A percentile compares a stretch with the other conserved stretches of the same genome.
Conservation (phyloP, 306 rosid species). For the Rubus parviflorus region DNA sequence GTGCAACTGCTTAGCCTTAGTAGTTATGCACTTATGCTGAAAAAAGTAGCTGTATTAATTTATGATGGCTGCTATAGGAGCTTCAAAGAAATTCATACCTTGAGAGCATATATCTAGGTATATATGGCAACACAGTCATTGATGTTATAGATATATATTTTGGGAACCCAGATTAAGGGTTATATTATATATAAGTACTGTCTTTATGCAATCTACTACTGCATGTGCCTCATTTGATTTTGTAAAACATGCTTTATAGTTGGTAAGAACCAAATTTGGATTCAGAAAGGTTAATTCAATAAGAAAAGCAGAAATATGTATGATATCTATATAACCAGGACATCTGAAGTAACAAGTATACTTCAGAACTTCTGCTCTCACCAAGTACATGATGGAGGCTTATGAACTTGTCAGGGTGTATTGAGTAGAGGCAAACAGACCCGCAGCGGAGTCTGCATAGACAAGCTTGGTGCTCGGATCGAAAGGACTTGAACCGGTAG, state of each 20-base stretch:
- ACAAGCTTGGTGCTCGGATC: too few species aligned
- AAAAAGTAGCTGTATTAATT: not conserved
- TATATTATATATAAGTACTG: not conserved
- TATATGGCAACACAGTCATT: not conserved
- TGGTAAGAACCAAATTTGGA: too few species aligned
- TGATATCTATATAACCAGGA: too few species aligned
- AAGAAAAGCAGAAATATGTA: not conserved
- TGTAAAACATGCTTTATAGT: not conserved
- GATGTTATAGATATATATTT: not conserved
- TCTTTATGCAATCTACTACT: not conserved
- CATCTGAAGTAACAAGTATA: too few species aligned
- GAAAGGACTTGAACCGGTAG: too few species aligned
- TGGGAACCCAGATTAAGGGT: conserved; percentile 14
- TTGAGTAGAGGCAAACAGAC: too few species aligned
- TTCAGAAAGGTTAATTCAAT: too few species aligned
- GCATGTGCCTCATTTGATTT: not conserved
- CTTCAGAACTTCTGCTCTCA: too few species aligned
- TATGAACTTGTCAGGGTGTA: too few species aligned
- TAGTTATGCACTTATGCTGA: not conserved
- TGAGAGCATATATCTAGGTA: not conserved
- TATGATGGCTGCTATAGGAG: conserved; percentile 2
- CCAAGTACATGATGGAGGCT: too few species aligned
- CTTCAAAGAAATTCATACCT: not conserved
- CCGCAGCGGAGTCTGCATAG: too few species aligned
- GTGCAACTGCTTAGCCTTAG: conserved; percentile 33